phyloP scores from a whole-genome alignment of 768 basidiomycete genomes.

The Amanita exitialis region DNA sequence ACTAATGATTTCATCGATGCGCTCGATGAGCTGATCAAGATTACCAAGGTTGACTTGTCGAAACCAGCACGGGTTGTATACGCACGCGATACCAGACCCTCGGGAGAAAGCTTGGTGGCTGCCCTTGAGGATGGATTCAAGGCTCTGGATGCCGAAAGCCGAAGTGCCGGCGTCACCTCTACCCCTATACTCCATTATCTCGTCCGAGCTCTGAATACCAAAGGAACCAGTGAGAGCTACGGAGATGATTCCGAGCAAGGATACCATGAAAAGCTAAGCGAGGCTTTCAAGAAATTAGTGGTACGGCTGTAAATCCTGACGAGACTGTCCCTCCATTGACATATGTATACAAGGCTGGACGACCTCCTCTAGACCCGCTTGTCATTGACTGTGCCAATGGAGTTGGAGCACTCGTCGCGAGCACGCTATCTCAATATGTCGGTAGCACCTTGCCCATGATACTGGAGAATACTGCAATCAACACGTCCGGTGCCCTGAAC shows the following conservation, averaged over 20 bases:
- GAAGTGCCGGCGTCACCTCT: slow-evolving; percentile 78
- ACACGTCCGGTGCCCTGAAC: slow-evolving; percentile 69
- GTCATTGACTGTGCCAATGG: slow-evolving; percentile 99
- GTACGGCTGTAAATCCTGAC: slow-evolving; percentile 35
- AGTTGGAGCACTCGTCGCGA: slow-evolving; percentile 73
- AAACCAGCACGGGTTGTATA: slow-evolving; percentile 80
- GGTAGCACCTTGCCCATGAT: slow-evolving; percentile 50
- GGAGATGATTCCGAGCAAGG: slow-evolving; percentile 76
- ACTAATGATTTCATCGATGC: slow-evolving; percentile 63
- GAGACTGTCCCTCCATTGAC: slow-evolving; percentile 4
- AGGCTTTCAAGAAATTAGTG: slow-evolving; percentile 78
- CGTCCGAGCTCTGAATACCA: slow-evolving; percentile 82
- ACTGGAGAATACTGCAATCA: slow-evolving; percentile 59
- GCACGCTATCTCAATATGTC: slow-evolving; percentile 49
- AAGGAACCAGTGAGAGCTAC: slow-evolving; percentile 66
- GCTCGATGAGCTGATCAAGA: slow-evolving; percentile 51
- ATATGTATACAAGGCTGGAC: slow-evolving; percentile 40
- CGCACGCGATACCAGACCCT: slow-evolving; percentile 89
- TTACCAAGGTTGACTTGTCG: slow-evolving; percentile 64
- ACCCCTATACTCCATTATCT: slow-evolving; percentile 96
- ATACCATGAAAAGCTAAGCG: slow-evolving; percentile 74
- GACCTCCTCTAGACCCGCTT: slow-evolving; percentile 45
- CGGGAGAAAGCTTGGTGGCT: slow-evolving; percentile 63
- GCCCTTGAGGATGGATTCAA: slow-evolving; percentile 79
- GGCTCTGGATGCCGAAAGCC: slow-evolving; percentile 56